Base-by-base conservation (phyloP, 768 basidiomycete species). In the Hygrocybe punicea region DNA sequence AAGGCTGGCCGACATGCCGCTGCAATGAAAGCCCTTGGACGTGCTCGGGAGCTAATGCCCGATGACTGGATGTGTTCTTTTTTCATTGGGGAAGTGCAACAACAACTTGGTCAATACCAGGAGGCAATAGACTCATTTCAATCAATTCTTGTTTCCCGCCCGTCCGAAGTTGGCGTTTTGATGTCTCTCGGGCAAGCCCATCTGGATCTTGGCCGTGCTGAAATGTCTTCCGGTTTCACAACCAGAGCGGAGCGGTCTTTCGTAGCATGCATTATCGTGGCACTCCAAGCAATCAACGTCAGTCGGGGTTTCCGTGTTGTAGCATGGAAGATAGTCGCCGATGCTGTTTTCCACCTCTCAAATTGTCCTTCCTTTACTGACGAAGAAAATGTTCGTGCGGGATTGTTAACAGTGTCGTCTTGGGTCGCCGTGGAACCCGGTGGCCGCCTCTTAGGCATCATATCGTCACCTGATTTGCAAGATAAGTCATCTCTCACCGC, bases 1-100 rank as follows among this genome's bases (percentile, higher is more conserved):
- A 87, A 82, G 65, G 87, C 91, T 10, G 96, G 97, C 49, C 84
- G 93, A 34, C 89, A 93, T 62, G 85, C 84, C 16, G 95, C 97
- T 14, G 91, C 93, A 0, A 70, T 97, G 58, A 98, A 96, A 69
- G 89, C 95, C 0, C 82, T 98, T 17, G 73, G 77, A 8, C 86
- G 81, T 47, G 92, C 93, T 0, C 80, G 82, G 13, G 84, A 87
- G 58, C 78, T 97, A 56, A 75, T 84, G 19, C 84, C 90, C 0
- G 71, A 81, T 10, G 87, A 93, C 60, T 98, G 96, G 96, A 76
- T 90, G 60, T 89, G 86, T 64, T 71, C 75, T 3, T 98, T 87
- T 73, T 78, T 94, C 67, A 87, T 92, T 45, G 96, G 86, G 4
- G 87, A 94, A 39, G 89, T 94, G 29, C 86, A 91, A 60, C 81